Evolutionary conservation across 2,329 filamentous ascomycete genomes (phyloP), one percentile per base, ranked within the genome.

Genomic region (Emergomyces orientalis): DNA sequence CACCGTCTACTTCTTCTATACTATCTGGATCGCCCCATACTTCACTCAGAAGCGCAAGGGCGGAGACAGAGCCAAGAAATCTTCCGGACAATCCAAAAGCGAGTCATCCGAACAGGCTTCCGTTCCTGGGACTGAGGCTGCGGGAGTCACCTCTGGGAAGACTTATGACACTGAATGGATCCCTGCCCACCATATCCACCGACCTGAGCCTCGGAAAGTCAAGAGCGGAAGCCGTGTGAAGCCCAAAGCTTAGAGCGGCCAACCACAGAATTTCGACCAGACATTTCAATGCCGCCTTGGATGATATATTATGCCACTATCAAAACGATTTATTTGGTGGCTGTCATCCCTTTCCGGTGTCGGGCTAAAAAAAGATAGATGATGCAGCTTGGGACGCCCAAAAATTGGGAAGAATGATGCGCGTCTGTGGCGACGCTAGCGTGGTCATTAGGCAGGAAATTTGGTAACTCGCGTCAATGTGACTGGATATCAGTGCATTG

Each of bases 1-100:
- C 66, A 91, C 88, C 61, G 85, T 88, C 75, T 97, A 93, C 86
- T 96, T 96, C 78, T 91, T 97, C 80, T 99, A 99, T 85, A 94
- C 88, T 81, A 96, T 93, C 72, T 97, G 93, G 91, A 89, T 99
- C 78, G 90, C 91, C 71, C 88, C 91, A 17, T 89, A 99, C 74
- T 96, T 97, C 83, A 93, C 94, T 58, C 91, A 96, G 82, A 87
- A 86, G 77, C 80, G 80, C 71, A 80, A 81, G 66, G 75, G 80
- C 63, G 82, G 80, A 69, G 89, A 91, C 81, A 85, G 86, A 66
- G 80, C 83, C 63, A 85, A 84, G 75, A 80, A 79, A 71, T 78
- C 82, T 37, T 78, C 83, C 72, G 86, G 86, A 73, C 76, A 77
- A 69, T 90, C 89, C 82, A 88, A 89, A 79, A 80, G 81, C 65